Evolutionary conservation across 345 rosid genomes (phyloP).

Genomic region (Erysimum cheiranthoides): DNA sequence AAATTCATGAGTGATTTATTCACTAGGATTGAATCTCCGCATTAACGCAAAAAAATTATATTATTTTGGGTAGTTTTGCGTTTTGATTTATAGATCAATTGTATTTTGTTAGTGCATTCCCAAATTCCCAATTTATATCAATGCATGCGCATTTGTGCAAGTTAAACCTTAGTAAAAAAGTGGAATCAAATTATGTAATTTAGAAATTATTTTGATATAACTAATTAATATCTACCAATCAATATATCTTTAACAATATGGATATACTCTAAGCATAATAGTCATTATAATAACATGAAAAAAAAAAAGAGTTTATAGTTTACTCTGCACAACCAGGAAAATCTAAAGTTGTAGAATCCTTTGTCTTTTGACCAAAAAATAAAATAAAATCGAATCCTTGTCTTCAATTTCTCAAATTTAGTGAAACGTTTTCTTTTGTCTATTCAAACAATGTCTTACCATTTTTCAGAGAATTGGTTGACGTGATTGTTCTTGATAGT

Average conservation of each 20-base stretch:
- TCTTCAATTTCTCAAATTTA: background rate
- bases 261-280: background rate
- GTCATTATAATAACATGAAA: background rate
- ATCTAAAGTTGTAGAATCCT: no score
- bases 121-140: background rate
- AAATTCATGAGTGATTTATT: slow-evolving; percentile 7
- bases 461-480: background rate
- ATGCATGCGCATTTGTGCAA: background rate
- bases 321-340: no score
- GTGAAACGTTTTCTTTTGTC: no score
- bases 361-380: no score
- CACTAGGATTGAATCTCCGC: background rate
- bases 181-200: background rate
- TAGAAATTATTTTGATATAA: background rate
- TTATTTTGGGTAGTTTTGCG: background rate
- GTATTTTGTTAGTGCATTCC: slow-evolving; percentile 8
- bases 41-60: background rate
- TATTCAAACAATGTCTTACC: background rate
- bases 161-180: background rate
- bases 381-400: no score
- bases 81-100: background rate
- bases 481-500: background rate
- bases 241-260: background rate
- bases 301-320: background rate
- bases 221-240: background rate